phyloP scores from a whole-genome alignment of 2,329 filamentous ascomycete genomes.

The Venturia pyrina region DNA sequence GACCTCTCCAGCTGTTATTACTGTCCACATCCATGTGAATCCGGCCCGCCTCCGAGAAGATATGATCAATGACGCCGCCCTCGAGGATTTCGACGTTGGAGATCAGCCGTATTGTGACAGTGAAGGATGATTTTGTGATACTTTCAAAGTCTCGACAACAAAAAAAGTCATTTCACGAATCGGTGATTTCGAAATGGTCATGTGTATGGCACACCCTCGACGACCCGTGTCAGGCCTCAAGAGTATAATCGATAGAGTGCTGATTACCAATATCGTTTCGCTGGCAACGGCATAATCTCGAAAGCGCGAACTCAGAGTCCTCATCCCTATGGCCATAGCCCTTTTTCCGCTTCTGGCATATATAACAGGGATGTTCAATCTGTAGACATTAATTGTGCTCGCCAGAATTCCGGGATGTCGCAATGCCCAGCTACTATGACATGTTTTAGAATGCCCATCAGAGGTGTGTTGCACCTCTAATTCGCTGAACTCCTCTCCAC shows the following conservation, averaged over 20 bases:
- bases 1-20: too few relatives aligned
- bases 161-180: too few relatives aligned
- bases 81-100: too few relatives aligned
- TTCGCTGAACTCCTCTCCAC: background rate
- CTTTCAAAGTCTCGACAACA: too few relatives aligned
- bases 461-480: background rate
- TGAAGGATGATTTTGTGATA: too few relatives aligned
- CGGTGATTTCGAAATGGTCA: background rate
- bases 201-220: background rate
- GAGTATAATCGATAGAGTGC: background rate
- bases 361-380: background rate
- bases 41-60: background rate
- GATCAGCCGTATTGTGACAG: too few relatives aligned
- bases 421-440: background rate
- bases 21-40: background rate
- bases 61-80: background rate
- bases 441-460: background rate
- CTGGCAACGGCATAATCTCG: background rate
- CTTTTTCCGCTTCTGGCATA: background rate
- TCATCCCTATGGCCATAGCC: background rate
- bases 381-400: slow-evolving; percentile 4
- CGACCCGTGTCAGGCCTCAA: background rate
- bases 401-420: background rate
- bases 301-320: background rate
- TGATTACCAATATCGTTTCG: too few relatives aligned